A percentile compares a stretch with the other conserved stretches of the same genome.
Conservation (phyloP, 192 early-diverging fungal species). For the Coemansia furcata region DNA sequence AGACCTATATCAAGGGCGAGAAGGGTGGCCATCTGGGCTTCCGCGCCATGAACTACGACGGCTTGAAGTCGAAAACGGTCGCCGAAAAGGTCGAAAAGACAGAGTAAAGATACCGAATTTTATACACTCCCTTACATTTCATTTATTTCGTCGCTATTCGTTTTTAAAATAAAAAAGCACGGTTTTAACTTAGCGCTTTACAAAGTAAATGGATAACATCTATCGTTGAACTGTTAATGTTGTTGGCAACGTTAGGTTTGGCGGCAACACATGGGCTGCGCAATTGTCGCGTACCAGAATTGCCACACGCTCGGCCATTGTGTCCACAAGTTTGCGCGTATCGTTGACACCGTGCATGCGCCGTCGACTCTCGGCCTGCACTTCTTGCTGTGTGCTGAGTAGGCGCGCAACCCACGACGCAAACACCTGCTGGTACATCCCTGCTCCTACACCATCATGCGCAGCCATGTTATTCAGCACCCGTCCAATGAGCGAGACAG, state of each 20-base stretch:
- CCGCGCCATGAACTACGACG: conserved; percentile 52
- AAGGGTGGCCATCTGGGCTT: conserved; percentile 48
- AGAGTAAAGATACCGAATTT: conserved; percentile 8
- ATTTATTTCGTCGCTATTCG: conserved; percentile 6
- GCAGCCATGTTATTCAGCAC: conserved; percentile 18
- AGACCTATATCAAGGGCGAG: conserved; percentile 68
- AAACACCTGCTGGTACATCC: conserved; percentile 6
- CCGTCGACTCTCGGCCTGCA: conserved; percentile 7
- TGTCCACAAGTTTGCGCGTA: conserved; percentile 16
- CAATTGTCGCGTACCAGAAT: conserved; percentile 25
- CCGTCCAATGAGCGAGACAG: conserved; percentile 16
- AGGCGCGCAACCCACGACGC: conserved; percentile 32
- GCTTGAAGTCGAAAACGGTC: conserved; percentile 24
- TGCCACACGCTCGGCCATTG: conserved; percentile 34
- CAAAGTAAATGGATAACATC: background rate
- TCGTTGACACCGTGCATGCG: conserved; percentile 13
- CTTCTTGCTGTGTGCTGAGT: conserved; percentile 10
- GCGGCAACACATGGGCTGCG: conserved; percentile 19
- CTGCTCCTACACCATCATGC: background rate
- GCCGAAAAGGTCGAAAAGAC: conserved; percentile 29
- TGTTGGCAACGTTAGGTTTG: background rate
- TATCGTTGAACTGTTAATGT: background rate
- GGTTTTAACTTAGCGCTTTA: background rate
- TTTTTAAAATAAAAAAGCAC: conserved; percentile 1
- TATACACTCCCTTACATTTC: background rate